Conservation (phyloP, 164 flowering plant genomes). For the Umbilicus rupestris region DNA sequence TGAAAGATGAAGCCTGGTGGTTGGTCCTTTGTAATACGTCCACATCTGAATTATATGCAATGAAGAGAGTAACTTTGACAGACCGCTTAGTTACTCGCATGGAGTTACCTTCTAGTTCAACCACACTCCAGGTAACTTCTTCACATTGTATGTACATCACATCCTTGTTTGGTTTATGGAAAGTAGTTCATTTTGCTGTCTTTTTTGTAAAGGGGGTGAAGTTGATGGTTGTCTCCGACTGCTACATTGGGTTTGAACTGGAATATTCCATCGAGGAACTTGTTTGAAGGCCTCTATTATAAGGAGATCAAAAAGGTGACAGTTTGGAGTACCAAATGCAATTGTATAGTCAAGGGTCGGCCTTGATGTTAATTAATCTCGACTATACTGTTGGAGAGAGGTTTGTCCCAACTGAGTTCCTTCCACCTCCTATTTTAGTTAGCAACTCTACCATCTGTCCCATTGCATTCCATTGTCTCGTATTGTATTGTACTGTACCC, state of each 20-base stretch:
- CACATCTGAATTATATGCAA: slow-evolving; percentile 63
- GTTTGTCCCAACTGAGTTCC: too few species aligned
- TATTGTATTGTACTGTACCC: too few species aligned
- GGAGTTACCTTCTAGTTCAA: slow-evolving; percentile 44
- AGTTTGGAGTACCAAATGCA: not conserved
- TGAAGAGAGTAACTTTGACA: slow-evolving; percentile 78
- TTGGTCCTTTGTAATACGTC: slow-evolving; percentile 66
- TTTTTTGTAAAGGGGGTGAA: slow-evolving; percentile 53
- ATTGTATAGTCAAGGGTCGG: not conserved
- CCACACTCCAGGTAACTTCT: slow-evolving; percentile 40
- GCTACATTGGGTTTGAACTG: slow-evolving; percentile 80
- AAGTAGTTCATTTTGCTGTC: not conserved
- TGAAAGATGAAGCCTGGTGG: slow-evolving; percentile 99
- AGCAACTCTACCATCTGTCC: too few species aligned
- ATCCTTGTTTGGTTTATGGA: not conserved
- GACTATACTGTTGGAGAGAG: too few species aligned
- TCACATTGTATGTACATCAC: not conserved
- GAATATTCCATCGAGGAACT: slow-evolving; percentile 47
- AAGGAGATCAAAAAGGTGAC: not conserved
- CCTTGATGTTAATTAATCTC: too few species aligned
- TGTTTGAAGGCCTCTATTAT: not conserved
- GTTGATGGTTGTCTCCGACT: slow-evolving; percentile 76
- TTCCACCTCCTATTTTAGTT: too few species aligned
- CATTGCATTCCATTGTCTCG: too few species aligned
- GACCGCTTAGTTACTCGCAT: slow-evolving; percentile 50